phyloP scores from a whole-genome alignment of 129 eudicot genomes.

The Smallanthus sonchifolius region DNA sequence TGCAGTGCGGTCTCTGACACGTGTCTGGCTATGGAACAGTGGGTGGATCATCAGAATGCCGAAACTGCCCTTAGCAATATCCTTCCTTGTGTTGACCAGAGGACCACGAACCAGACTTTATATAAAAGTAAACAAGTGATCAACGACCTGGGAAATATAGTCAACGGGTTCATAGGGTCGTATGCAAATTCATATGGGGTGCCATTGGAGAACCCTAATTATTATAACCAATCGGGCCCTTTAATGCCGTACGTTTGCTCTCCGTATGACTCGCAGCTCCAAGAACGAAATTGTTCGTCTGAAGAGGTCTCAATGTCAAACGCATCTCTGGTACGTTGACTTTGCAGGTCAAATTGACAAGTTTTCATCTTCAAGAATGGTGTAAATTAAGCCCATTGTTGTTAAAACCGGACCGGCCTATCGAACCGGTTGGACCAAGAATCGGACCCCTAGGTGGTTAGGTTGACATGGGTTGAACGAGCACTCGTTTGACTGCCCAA shows the following conservation, averaged over 20 bases:
- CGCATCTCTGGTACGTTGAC: slow-evolving; percentile 63
- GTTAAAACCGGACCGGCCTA: background rate
- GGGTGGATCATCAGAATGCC: slow-evolving; percentile 86
- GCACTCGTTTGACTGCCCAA: no score
- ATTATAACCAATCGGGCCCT: slow-evolving; percentile 89
- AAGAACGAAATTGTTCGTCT: slow-evolving; percentile 58
- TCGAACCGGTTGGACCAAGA: no score
- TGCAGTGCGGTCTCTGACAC: slow-evolving; percentile 80
- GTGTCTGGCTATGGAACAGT: slow-evolving; percentile 88
- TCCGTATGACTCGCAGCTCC: slow-evolving; percentile 71
- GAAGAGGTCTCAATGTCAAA: slow-evolving; percentile 67
- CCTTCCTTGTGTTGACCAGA: slow-evolving; percentile 89
- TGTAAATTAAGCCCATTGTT: background rate
- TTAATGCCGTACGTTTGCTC: slow-evolving; percentile 70
- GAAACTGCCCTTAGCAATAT: slow-evolving; percentile 97
- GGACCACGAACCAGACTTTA: slow-evolving; percentile 74
- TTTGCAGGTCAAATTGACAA: background rate
- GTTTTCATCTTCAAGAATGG: background rate
- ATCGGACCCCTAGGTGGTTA: no score
- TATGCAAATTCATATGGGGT: slow-evolving; percentile 65
- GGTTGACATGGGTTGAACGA: no score
- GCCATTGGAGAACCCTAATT: slow-evolving; percentile 38
- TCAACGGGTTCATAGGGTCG: slow-evolving; percentile 63
- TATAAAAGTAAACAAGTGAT: slow-evolving; percentile 76
- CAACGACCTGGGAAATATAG: slow-evolving; percentile 49